phyloP scores from a whole-genome alignment of 2,329 filamentous ascomycete genomes.

The Rhynchosporium graminicola region DNA sequence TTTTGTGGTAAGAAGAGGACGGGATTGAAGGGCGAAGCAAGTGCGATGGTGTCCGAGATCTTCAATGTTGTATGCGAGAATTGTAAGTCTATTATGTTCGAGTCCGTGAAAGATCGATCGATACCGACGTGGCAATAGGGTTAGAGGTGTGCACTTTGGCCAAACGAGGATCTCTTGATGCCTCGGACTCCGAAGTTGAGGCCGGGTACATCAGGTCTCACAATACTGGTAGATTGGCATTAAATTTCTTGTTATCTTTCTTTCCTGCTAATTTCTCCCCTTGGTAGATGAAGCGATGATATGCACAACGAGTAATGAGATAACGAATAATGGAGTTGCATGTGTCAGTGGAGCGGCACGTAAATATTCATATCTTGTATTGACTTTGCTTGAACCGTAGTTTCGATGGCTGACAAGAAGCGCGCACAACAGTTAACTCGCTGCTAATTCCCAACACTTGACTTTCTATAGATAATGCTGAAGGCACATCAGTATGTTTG shows the following conservation, averaged over 20 bases:
- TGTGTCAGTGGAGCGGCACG: neutral
- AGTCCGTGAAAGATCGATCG: neutral
- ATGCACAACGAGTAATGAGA: neutral
- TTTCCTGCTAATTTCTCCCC: constrained; percentile 12
- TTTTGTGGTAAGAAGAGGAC: constrained; percentile 11
- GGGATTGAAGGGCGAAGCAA: constrained; percentile 25
- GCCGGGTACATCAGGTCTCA: constrained; percentile 28
- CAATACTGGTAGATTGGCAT: constrained; percentile 29
- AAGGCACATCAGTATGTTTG: constrained; percentile 34
- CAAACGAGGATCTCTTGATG: constrained; percentile 20
- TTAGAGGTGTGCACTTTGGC: constrained; percentile 25
- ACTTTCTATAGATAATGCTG: too few species aligned
- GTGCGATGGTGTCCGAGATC: constrained; percentile 29
- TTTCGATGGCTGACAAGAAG: neutral
- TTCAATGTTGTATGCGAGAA: constrained; percentile 23
- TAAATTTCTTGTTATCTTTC: constrained; percentile 32
- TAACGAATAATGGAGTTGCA: neutral
- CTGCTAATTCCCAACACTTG: too few species aligned
- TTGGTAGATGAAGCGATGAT: neutral
- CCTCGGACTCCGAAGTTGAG: constrained; percentile 18
- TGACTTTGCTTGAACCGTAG: neutral
- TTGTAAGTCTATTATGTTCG: constrained; percentile 23
- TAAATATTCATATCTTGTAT: constrained; percentile 6
- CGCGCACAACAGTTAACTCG: neutral
- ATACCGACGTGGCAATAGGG: constrained; percentile 18